phyloP scores from a whole-genome alignment of 2,329 filamentous ascomycete genomes.

The Lasiodiplodia gonubiensis region DNA sequence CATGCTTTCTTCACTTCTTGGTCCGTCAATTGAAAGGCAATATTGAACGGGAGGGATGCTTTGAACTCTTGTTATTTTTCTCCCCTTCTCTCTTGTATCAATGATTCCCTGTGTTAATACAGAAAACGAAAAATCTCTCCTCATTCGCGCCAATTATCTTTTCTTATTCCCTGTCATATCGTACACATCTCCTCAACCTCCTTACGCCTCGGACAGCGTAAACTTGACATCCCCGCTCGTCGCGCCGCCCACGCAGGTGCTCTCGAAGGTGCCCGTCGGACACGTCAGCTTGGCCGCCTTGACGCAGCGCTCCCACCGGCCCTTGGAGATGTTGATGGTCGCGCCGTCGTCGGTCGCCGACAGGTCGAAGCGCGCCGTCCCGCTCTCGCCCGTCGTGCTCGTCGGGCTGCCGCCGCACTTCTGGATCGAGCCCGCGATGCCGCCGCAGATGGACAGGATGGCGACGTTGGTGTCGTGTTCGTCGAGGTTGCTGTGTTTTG shows the following conservation, averaged over 20 bases:
- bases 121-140: conserved; percentile 4
- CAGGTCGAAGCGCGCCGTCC: conserved; percentile 57
- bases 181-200: neutral
- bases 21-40: neutral
- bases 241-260: conserved; percentile 56
- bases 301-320: conserved; percentile 61
- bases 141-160: neutral
- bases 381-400: conserved; percentile 54
- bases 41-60: neutral
- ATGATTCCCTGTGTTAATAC: conserved; percentile 20
- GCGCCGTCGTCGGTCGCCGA: conserved; percentile 47
- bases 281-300: conserved; percentile 59
- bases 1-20: neutral
- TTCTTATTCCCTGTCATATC: neutral
- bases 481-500: conserved; percentile 31
- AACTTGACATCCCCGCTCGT: conserved; percentile 56
- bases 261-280: conserved; percentile 56
- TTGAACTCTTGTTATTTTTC: neutral
- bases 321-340: conserved; percentile 61
- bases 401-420: conserved; percentile 54
- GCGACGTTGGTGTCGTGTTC: conserved; percentile 45
- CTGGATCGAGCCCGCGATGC: conserved; percentile 53
- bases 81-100: neutral
- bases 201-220: conserved; percentile 31
- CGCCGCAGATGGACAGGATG: conserved; percentile 57